A percentile compares a stretch with the other conserved stretches of the same genome.
Conservation (phyloP, 1,284 basidiomycete genomes). For the Trametes pubescens region DNA sequence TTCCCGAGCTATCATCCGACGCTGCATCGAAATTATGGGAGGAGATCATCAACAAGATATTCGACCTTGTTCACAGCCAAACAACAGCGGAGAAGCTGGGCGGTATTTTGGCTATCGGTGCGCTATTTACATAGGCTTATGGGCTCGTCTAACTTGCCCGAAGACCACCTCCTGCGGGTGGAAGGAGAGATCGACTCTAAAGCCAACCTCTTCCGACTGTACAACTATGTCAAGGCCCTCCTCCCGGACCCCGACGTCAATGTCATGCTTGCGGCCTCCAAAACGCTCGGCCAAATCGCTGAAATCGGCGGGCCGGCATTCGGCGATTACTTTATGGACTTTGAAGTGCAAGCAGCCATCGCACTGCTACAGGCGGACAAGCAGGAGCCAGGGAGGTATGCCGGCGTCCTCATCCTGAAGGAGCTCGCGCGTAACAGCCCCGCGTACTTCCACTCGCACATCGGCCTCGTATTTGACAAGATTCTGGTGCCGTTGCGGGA, state of each 20-base stretch:
- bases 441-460: conserved; percentile 86
- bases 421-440: conserved; percentile 90
- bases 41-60: conserved; percentile 82
- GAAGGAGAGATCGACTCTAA: conserved; percentile 81
- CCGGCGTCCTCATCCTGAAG: conserved; percentile 89
- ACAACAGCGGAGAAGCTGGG: conserved; percentile 81
- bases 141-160: conserved; percentile 16
- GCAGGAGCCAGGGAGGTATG: conserved; percentile 81
- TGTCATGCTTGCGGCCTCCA: conserved; percentile 90
- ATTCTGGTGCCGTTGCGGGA: conserved; percentile 91
- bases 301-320: conserved; percentile 83
- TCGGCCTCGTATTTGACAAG: conserved; percentile 88
- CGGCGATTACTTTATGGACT: conserved; percentile 88
- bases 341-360: conserved; percentile 84
- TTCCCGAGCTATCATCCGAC: conserved; percentile 81
- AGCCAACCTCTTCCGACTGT: conserved; percentile 84
- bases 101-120: conserved; percentile 85
- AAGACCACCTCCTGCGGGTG: conserved; percentile 76
- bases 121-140: conserved; percentile 35
- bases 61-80: conserved; percentile 85
- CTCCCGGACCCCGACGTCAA: conserved; percentile 86
- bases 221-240: conserved; percentile 90
- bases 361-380: conserved; percentile 80
- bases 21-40: conserved; percentile 83
- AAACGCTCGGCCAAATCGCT: conserved; percentile 84